phyloP scores from a whole-genome alignment of 768 basidiomycete species.

The Tylopilus sp. region DNA sequence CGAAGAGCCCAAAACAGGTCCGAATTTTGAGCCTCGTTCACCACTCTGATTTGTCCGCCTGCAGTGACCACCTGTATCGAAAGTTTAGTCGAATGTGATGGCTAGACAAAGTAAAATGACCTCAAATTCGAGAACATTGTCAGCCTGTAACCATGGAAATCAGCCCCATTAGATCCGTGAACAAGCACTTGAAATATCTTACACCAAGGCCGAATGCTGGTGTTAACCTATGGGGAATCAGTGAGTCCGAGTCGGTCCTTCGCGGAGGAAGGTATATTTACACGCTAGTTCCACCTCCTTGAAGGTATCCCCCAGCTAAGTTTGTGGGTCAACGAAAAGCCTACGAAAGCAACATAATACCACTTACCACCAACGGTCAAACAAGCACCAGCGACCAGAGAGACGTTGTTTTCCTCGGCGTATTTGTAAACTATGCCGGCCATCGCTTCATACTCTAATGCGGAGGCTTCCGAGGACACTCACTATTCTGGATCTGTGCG shows the following conservation, averaged over 20 bases:
- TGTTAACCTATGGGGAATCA: conserved; percentile 22
- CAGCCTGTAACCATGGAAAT: conserved; percentile 31
- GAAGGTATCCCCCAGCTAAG: conserved; percentile 45
- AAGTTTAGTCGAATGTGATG: neutral
- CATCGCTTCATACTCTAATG: neutral
- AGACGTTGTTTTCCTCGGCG: conserved; percentile 12
- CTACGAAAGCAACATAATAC: neutral
- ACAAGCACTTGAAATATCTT: neutral
- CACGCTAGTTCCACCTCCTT: conserved; percentile 47
- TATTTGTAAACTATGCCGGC: conserved; percentile 15
- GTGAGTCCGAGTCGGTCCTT: neutral
- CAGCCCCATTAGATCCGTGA: neutral
- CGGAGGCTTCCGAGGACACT: neutral
- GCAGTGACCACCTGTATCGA: conserved; percentile 35
- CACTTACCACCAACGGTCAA: conserved; percentile 18
- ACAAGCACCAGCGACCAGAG: conserved; percentile 18
- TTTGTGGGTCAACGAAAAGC: neutral
- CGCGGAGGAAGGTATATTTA: neutral
- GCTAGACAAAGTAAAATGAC: conserved; percentile 1
- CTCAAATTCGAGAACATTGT: conserved; percentile 44
- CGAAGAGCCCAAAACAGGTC: conserved; percentile 56
- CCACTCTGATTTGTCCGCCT: conserved; percentile 36
- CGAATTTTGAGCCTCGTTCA: conserved; percentile 38
- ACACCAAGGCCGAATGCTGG: conserved; percentile 43
- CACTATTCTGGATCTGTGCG: conserved; percentile 12